Evolutionary conservation across 2,329 filamentous ascomycete species (phyloP).

Genomic region (Dendrostoma leiphaemia): DNA sequence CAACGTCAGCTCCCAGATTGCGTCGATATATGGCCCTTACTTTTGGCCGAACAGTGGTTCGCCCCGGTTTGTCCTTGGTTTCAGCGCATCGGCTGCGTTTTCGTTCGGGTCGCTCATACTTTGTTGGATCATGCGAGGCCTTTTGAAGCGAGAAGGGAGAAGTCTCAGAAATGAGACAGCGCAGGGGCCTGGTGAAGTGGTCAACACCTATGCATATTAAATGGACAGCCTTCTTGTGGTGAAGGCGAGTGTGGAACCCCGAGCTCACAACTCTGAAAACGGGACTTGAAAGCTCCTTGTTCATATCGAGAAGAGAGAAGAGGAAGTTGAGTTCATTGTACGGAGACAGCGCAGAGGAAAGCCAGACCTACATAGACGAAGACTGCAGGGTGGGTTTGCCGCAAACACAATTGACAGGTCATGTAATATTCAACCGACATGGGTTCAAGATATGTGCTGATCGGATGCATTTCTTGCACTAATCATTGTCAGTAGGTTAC

Average conservation of each 20-base stretch:
- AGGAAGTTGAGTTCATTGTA: no score
- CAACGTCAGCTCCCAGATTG: constrained; percentile 34
- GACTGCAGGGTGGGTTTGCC: no score
- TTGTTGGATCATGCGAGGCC: background rate
- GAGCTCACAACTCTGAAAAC: no score
- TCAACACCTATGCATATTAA: background rate
- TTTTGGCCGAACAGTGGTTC: constrained; percentile 34
- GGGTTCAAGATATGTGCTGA: no score
- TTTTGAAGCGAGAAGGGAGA: background rate
- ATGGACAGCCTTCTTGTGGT: background rate
- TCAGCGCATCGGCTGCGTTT: constrained; percentile 10
- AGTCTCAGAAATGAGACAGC: background rate
- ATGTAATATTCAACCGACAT: no score
- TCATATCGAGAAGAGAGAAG: background rate
- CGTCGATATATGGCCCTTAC: constrained; percentile 39
- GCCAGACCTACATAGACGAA: no score
- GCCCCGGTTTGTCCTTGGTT: constrained; percentile 23
- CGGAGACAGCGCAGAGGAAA: no score
- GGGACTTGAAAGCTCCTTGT: background rate
- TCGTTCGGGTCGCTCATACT: background rate
- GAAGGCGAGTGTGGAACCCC: no score
- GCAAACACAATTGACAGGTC: no score
- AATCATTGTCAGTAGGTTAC: no score
- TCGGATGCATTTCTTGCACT: no score
- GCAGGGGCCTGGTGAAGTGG: background rate